Evolutionary conservation across 2,329 filamentous ascomycete species (phyloP).

Genomic region (Simplicillium sp.): DNA sequence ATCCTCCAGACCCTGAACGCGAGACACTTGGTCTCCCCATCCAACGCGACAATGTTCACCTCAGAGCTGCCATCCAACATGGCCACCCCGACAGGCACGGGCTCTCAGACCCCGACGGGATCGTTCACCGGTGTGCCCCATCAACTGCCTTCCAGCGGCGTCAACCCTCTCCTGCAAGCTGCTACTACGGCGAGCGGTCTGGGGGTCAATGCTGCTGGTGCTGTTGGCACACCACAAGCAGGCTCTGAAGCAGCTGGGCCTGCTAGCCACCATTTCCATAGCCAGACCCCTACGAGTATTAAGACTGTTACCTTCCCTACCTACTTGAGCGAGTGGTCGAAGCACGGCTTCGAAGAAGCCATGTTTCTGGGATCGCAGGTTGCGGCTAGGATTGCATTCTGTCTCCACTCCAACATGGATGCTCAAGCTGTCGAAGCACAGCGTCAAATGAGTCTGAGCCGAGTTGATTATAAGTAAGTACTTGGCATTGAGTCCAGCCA

Average conservation of each 20-base stretch:
- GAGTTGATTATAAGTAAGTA: conserved; percentile 53
- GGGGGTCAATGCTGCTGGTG: conserved; percentile 18
- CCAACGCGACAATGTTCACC: conserved; percentile 91
- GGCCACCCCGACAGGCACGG: conserved; percentile 82
- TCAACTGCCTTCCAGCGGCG: conserved; percentile 48
- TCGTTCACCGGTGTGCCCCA: conserved; percentile 44
- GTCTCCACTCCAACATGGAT: conserved; percentile 46
- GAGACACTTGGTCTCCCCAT: conserved; percentile 85
- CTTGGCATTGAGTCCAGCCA: not conserved
- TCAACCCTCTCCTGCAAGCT: conserved; percentile 86
- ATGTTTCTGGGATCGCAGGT: conserved; percentile 84
- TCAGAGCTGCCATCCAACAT: conserved; percentile 92
- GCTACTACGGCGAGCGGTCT: conserved; percentile 67
- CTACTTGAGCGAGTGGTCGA: conserved; percentile 88
- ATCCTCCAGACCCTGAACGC: conserved; percentile 69
- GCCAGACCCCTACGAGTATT: conserved; percentile 73
- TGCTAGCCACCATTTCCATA: conserved; percentile 43
- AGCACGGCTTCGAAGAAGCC: conserved; percentile 68
- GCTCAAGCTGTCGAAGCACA: conserved; percentile 40
- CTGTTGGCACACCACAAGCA: conserved; percentile 26
- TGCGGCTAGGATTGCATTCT: conserved; percentile 55
- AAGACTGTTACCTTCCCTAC: conserved; percentile 69
- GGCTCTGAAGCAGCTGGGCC: conserved; percentile 30
- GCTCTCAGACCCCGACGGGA: conserved; percentile 77
- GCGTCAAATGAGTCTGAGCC: conserved; percentile 44